Base-by-base conservation (phyloP, 208 protist species). In the Pavlovales sp. region DNA sequence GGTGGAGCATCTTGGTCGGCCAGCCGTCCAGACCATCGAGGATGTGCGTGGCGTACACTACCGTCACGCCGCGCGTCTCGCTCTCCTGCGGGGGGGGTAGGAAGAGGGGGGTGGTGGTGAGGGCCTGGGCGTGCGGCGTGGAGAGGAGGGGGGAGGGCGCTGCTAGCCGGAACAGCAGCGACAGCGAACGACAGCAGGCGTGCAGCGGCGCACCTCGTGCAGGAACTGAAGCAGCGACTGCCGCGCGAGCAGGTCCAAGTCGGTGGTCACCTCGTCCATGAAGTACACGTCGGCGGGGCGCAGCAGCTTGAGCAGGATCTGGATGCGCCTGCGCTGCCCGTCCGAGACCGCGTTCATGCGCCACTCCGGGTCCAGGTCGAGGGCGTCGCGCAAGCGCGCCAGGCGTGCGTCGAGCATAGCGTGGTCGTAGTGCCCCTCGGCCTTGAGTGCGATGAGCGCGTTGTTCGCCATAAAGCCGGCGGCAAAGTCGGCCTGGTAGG, bases 1-100 rank as follows among this genome's bases (percentile, higher is more conserved):
- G 4, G 40, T 71, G 83, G 11, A 87, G 41, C 66, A 87, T 2
- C 57, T 87, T 67, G 14, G 83, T 79, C 0, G 83, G 83, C 96
- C 96, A 97, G 37, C 93, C 93, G 41, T 96, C 92, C 10, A 97
- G 82, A 0, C 95, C 96, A 66, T 95, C 95, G 91, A 97, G 97
- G 88, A 97, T 97, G 91, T 97, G 95, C n/a, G 95, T 97, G 37
- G 95, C 91, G 92, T 97, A 97, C 46, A 97, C 86, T 32, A 97
- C 92, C 0, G 95, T 97, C 47, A 96, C 95, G 8, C 95, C 95
- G 38, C 94, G 94, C n/a, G 91, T 80, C 84, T 94, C 92, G 90
- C 94, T 96, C 87, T 97, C 95, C 82, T 71, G 57, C 7, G 26
- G 2, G 57, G 11, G 20, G 11, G 44, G 44, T 7, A 71, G 26